These are phyloP conservation scores for Acacia concinna DNA, from an alignment of 331 rosid species.

Conservation along the genomic window DNA sequence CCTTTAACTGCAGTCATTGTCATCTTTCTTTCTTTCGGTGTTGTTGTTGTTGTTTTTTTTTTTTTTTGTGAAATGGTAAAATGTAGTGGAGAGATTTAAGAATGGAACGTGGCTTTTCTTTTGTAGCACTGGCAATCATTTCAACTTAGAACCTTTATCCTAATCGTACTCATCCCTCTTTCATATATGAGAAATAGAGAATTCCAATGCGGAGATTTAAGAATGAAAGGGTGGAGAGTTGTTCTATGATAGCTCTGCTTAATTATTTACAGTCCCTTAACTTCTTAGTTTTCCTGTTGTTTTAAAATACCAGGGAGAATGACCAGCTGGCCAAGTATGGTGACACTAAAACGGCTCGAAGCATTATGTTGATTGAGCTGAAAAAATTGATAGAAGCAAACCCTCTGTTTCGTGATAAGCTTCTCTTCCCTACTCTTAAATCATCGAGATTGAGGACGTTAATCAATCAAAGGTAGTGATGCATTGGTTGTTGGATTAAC, in stretches of 20 bases:
- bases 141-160: neutral
- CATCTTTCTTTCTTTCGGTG: neutral
- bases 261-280: conserved; percentile 13
- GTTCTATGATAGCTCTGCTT: neutral
- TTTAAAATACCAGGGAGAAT: conserved; percentile 66
- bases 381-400: conserved; percentile 83
- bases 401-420: conserved; percentile 85
- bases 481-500: conserved; percentile 16
- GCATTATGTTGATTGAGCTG: conserved; percentile 81
- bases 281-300: conserved; percentile 1
- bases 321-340: conserved; percentile 88
- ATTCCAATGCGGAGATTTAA: neutral
- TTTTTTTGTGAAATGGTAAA: neutral
- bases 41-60: too few relatives aligned
- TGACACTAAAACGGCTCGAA: conserved; percentile 83
- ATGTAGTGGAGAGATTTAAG: neutral
- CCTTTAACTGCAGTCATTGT: neutral
- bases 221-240: neutral
- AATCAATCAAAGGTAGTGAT: conserved; percentile 76
- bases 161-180: neutral
- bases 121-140: neutral
- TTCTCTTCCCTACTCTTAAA: conserved; percentile 69
- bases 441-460: conserved; percentile 75
- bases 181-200: neutral
- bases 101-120: neutral